These are phyloP conservation scores for Linnemannia elongata DNA, from an alignment of 192 early-diverging fungal species.

Conservation along the genomic window DNA sequence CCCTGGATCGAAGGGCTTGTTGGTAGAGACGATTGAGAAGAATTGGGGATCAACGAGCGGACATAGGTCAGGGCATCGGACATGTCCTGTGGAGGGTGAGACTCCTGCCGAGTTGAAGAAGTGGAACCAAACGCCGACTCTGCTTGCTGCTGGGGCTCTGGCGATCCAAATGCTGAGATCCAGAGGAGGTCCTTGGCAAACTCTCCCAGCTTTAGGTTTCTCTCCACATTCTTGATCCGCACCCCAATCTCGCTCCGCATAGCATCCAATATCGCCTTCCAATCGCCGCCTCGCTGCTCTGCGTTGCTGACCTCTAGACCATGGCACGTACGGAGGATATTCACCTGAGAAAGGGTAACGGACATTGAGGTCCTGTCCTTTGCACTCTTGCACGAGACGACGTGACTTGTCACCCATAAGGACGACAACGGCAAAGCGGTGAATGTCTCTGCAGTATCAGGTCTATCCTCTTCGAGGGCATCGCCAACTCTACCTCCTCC, in stretches of 20 bases:
- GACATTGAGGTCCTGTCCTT: conserved; percentile 53
- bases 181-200: conserved; percentile 49
- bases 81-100: neutral
- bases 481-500: neutral
- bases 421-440: neutral
- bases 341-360: conserved; percentile 43
- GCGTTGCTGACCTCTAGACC: conserved; percentile 18
- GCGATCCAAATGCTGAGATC: conserved; percentile 39
- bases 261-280: conserved; percentile 43
- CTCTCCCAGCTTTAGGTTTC: conserved; percentile 45
- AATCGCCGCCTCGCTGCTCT: conserved; percentile 34
- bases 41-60: conserved; percentile 21
- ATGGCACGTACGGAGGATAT: conserved; percentile 37
- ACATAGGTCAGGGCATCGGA: conserved; percentile 32
- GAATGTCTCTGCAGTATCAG: neutral
- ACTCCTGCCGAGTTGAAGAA: neutral
- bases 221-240: conserved; percentile 50
- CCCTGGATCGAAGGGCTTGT: neutral
- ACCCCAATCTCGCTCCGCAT: conserved; percentile 53
- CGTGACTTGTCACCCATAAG: conserved; percentile 41
- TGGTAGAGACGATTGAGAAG: neutral
- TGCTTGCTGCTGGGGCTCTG: neutral
- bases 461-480: neutral
- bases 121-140: conserved; percentile 7
- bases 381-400: conserved; percentile 49